Evolutionary conservation across 225 moss, liverwort and hornwort genomes (phyloP), one percentile per base, ranked within the genome.

Genomic region (Sphagnum tenellum): DNA sequence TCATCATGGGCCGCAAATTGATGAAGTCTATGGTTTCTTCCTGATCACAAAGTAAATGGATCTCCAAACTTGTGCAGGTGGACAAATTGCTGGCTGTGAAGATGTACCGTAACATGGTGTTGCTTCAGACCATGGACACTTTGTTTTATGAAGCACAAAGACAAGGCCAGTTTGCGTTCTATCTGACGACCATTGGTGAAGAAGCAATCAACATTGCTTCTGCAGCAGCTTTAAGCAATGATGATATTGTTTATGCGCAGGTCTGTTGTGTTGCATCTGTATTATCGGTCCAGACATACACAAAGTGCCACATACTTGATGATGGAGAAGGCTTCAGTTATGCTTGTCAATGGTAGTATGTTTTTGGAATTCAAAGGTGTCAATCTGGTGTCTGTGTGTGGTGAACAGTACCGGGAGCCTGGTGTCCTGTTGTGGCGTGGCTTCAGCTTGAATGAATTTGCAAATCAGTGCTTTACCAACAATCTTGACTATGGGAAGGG

Each of bases 401-500:
- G 59, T 45, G 8, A 81, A 66, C 89, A 98, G 98, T 98, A 98
- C 70, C 82, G 98, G 76, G 98, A 98, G 62, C 90, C 89, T 53
- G 98, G 98, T 44, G 76, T 90, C 60, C 64, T 98, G 66, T 78
- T 98, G 89, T 98, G 98, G 98, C 89, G 98, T 12, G 98, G 98
- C n/a, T 98, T 93, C 62, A 81, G 82, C 29, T 73, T 98, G 44
- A 55, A 70, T 52, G 87, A 89, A 63, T 90, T 93, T 71, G 98
- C 98, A 13, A 82, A 98, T 69, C 93, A 98, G 78, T 98, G 98
- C 67, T 93, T 93, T 55, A 87, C 93, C 56, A 98, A 90, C 64
- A 83, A 71, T 48, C 71, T 71, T 10, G 98, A 93, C 74, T 79
- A 86, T 49, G 98, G 98, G 13, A 98, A 93, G 69, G 98, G 98